Conservation (phyloP, 1,284 basidiomycete species). For the Paramarasmius palmivorus region DNA sequence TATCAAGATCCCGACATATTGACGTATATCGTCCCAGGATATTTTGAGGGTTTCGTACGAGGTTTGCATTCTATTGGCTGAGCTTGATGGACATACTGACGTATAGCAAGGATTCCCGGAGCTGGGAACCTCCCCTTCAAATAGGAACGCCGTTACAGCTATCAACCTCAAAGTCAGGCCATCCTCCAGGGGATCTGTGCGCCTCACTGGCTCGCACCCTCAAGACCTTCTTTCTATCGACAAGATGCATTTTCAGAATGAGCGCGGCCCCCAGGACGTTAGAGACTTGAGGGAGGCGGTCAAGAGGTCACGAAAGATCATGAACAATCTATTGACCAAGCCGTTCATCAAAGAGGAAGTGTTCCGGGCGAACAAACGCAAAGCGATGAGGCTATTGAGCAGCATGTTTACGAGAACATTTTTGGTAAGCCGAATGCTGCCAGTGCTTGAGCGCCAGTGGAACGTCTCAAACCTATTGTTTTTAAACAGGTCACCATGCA, state of each 20-base stretch:
- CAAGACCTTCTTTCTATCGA: conserved; percentile 30
- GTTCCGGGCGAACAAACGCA: conserved; percentile 20
- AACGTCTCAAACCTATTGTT: not conserved
- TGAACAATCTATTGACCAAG: conserved; percentile 19
- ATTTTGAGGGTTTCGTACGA: conserved; percentile 28
- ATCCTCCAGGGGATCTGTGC: conserved; percentile 27
- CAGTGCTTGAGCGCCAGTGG: not conserved
- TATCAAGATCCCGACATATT: conserved; percentile 26
- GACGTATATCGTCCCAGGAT: conserved; percentile 25
- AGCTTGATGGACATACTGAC: no score
- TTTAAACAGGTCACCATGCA: conserved; percentile 28
- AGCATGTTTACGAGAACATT: conserved; percentile 23
- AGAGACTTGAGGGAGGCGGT: conserved; percentile 26
- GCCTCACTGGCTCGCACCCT: conserved; percentile 29
- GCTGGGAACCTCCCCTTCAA: conserved; percentile 11
- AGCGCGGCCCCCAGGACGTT: conserved; percentile 24
- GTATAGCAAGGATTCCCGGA: conserved; percentile 22
- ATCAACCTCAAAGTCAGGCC: conserved; percentile 28
- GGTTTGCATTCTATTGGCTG: conserved; percentile 13
- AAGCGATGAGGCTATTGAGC: conserved; percentile 26
- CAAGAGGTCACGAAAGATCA: conserved; percentile 24
- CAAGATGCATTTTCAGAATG: conserved; percentile 28
- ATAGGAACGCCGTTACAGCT: conserved; percentile 25
- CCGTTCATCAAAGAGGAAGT: conserved; percentile 24
- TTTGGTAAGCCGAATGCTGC: conserved; percentile 20